Conservation (phyloP, 2,329 filamentous ascomycete species). For the Escovopsis sp. region DNA sequence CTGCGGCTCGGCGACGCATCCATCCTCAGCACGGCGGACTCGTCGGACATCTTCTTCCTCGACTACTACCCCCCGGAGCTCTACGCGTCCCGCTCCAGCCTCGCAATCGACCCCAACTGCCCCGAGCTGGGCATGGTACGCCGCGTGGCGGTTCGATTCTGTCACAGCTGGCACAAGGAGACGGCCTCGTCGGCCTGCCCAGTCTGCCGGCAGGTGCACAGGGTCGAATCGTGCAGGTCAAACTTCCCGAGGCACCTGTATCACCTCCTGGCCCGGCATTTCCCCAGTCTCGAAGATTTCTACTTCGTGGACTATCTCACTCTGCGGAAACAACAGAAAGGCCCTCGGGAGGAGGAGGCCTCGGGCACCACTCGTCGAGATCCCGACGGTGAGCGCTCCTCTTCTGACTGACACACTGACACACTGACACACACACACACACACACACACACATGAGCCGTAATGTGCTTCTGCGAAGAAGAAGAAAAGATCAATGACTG, state of each 20-base stretch:
- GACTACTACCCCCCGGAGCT: conserved; percentile 19
- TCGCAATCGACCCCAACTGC: conserved; percentile 15
- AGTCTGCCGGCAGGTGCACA: conserved; percentile 20
- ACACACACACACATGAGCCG: no score
- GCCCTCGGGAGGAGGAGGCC: background rate
- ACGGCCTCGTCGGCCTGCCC: conserved; percentile 14
- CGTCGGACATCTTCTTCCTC: conserved; percentile 18
- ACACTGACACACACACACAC: no score
- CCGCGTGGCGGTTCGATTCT: conserved; percentile 27
- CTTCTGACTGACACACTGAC: no score
- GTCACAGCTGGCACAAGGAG: conserved; percentile 25
- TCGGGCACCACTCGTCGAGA: no score
- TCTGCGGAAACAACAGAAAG: conserved; percentile 13
- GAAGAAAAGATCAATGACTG: background rate
- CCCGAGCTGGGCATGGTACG: conserved; percentile 19
- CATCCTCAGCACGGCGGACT: conserved; percentile 16
- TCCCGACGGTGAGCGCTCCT: background rate
- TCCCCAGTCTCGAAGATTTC: conserved; percentile 27
- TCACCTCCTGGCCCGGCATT: conserved; percentile 27
- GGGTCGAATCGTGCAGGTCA: conserved; percentile 10
- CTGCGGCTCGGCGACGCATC: conserved; percentile 14
- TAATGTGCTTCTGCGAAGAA: no score
- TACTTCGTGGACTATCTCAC: conserved; percentile 31
- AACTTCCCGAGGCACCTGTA: conserved; percentile 27
- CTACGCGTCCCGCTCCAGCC: conserved; percentile 14